phyloP scores from a whole-genome alignment of 1,139 yeast species.

The Lodderomyces margitis region DNA sequence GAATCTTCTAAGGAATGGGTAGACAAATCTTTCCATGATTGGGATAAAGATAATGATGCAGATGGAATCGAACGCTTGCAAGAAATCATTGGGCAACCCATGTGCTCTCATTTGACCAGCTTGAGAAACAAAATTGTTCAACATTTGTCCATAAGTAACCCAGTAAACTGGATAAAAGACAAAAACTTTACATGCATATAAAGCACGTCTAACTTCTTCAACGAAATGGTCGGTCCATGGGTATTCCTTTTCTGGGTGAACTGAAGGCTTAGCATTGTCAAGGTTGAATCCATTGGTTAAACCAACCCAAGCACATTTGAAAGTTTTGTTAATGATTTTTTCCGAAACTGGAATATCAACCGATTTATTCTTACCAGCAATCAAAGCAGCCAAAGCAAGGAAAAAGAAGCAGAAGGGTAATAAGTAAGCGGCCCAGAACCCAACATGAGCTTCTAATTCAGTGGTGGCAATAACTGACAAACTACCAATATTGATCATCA shows the following conservation, averaged over 20 bases:
- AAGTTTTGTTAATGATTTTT: conserved; percentile 57
- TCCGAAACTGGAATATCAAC: conserved; percentile 64
- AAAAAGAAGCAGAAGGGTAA: conserved; percentile 69
- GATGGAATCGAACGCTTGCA: conserved; percentile 62
- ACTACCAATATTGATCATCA: conserved; percentile 43
- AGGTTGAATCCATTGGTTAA: conserved; percentile 49
- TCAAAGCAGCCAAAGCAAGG: conserved; percentile 54
- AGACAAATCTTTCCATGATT: conserved; percentile 49
- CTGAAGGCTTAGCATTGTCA: conserved; percentile 56
- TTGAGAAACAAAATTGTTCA: conserved; percentile 61
- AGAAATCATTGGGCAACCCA: conserved; percentile 64
- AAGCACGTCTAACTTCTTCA: conserved; percentile 58
- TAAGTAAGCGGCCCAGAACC: conserved; percentile 46
- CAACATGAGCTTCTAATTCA: conserved; percentile 35
- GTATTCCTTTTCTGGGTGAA: conserved; percentile 39
- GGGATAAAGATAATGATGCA: conserved; percentile 64
- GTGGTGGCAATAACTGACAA: conserved; percentile 44
- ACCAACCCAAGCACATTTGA: conserved; percentile 48
- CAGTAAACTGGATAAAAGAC: conserved; percentile 62
- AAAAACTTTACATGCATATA: conserved; percentile 64
- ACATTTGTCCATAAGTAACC: conserved; percentile 68
- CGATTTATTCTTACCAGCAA: conserved; percentile 56
- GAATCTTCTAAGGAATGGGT: conserved; percentile 54
- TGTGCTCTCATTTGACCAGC: conserved; percentile 65
- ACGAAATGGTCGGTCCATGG: conserved; percentile 63